Conservation (phyloP, 2,329 filamentous ascomycete genomes). For the Fusarium palustre region DNA sequence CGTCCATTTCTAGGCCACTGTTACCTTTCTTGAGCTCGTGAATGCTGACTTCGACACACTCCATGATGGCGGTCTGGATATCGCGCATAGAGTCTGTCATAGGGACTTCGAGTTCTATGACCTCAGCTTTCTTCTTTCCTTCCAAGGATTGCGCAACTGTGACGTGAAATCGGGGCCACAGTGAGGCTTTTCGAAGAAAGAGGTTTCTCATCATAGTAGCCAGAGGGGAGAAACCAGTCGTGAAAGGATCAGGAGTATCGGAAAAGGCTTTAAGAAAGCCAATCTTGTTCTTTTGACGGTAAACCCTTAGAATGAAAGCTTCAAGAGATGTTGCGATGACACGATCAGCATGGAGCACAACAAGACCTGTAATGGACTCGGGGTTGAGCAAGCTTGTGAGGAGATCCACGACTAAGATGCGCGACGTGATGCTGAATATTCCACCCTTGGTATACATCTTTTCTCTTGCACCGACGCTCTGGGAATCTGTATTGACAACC, state of each 20-base stretch:
- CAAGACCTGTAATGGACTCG: constrained; percentile 85
- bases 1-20: constrained; percentile 90
- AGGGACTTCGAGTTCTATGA: constrained; percentile 94
- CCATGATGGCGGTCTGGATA: constrained; percentile 93
- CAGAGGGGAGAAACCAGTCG: constrained; percentile 86
- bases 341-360: constrained; percentile 90
- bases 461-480: constrained; percentile 86
- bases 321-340: constrained; percentile 89
- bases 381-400: constrained; percentile 85
- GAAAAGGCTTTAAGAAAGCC: constrained; percentile 98
- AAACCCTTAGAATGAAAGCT: constrained; percentile 94
- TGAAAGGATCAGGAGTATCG: constrained; percentile 91
- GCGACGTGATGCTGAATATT: constrained; percentile 94
- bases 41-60: constrained; percentile 96
- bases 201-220: constrained; percentile 90
- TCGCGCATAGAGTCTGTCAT: constrained; percentile 96
- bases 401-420: constrained; percentile 93
- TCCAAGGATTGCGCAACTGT: constrained; percentile 90
- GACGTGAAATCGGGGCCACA: constrained; percentile 95
- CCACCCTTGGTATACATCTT: constrained; percentile 92
- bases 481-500: constrained; percentile 93
- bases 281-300: constrained; percentile 90
- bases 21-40: constrained; percentile 93
- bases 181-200: constrained; percentile 86
- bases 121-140: constrained; percentile 92